A percentile compares a stretch with the other conserved stretches of the same genome.
Conservation (phyloP, 768 basidiomycete genomes). For the Amanita pseudoporphyria region DNA sequence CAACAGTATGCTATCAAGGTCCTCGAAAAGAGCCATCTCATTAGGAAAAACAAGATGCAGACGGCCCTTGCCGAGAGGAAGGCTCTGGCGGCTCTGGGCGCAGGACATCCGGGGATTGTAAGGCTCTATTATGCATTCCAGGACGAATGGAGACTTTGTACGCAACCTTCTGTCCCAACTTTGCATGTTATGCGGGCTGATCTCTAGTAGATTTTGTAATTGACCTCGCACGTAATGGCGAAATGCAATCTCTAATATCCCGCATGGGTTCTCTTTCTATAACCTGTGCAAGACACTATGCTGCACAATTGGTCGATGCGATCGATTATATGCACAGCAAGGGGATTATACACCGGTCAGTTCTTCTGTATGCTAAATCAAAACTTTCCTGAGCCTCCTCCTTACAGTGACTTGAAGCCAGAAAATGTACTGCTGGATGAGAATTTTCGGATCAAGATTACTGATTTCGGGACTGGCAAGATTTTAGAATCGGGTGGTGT, state of each 20-base stretch:
- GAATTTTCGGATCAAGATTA: conserved; percentile 83
- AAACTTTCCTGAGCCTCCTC: neutral
- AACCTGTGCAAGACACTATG: conserved; percentile 70
- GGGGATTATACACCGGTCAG: conserved; percentile 79
- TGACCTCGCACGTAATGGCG: conserved; percentile 69
- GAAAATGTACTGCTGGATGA: conserved; percentile 88
- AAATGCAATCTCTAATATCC: conserved; percentile 63
- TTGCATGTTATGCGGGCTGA: neutral
- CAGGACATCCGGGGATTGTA: conserved; percentile 74
- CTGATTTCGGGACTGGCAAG: conserved; percentile 94
- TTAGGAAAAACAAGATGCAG: conserved; percentile 66
- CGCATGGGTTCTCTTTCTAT: conserved; percentile 82
- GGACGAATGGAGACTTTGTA: conserved; percentile 77
- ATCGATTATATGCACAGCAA: conserved; percentile 86
- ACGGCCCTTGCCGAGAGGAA: conserved; percentile 78
- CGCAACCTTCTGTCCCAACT: conserved; percentile 20
- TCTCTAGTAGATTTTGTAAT: conserved; percentile 57
- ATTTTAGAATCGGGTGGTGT: conserved; percentile 33
- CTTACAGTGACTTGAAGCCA: conserved; percentile 62
- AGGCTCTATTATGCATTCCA: conserved; percentile 80
- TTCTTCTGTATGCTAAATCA: neutral
- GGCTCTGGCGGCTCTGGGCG: conserved; percentile 62
- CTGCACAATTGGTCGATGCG: conserved; percentile 85
- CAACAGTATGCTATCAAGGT: conserved; percentile 37
- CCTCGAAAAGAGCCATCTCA: conserved; percentile 76